A percentile compares a stretch with the other conserved stretches of the same genome.
Evolutionary conservation across 352 stramenopile genomes (phyloP).

Genomic region (Globisporangium orthogonon): DNA sequence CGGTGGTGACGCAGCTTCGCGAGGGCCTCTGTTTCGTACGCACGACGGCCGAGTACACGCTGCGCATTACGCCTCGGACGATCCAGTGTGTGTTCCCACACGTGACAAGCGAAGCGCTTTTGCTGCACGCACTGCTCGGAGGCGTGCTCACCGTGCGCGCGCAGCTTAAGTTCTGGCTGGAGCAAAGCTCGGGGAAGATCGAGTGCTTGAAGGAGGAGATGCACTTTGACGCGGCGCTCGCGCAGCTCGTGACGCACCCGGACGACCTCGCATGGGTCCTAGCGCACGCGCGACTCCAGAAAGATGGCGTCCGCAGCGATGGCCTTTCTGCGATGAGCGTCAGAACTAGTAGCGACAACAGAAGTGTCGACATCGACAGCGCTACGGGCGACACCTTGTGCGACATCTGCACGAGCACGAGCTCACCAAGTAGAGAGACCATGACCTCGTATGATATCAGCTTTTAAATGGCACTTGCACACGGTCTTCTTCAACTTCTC

Average conservation of each 20-base stretch:
- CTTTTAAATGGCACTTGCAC: neutral
- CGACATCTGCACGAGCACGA: neutral
- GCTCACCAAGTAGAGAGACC: neutral
- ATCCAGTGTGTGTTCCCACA: conserved; percentile 15
- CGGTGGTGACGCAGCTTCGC: conserved; percentile 2
- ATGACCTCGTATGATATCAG: neutral
- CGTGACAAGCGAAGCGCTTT: neutral
- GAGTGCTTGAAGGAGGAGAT: conserved; percentile 13
- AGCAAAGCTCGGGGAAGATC: conserved; percentile 2
- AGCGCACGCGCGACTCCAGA: conserved; percentile 1
- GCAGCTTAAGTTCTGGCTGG: conserved; percentile 11
- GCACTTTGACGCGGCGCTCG: conserved; percentile 11
- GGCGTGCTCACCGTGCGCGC: conserved; percentile 5
- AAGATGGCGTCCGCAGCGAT: conserved; percentile 1
- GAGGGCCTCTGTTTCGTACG: conserved; percentile 7
- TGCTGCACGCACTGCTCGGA: conserved; percentile 6
- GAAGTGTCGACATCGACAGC: too few relatives aligned
- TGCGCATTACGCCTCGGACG: conserved; percentile 11
- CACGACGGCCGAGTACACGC: conserved; percentile 12
- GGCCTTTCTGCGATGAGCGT: neutral
- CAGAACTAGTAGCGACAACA: neutral
- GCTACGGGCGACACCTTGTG: too few relatives aligned
- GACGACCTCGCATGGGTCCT: conserved; percentile 12
- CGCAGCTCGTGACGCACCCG: conserved; percentile 3
- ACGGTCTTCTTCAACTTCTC: neutral